phyloP scores from a whole-genome alignment of 73 alveolate species.

The Blepharisma japonicum region DNA sequence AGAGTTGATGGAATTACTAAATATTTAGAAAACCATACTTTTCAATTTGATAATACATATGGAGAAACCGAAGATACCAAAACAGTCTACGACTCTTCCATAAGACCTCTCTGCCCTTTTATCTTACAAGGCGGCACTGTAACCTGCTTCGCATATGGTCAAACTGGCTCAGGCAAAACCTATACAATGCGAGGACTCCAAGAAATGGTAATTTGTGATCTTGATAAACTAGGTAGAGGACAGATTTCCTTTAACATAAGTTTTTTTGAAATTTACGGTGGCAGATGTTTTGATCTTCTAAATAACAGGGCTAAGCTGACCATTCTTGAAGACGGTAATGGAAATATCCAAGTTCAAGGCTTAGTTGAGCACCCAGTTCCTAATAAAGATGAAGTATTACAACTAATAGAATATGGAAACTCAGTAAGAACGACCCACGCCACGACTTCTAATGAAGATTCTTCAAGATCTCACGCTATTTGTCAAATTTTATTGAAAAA shows the following conservation, averaged over 20 bases:
- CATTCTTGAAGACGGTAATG: conserved; percentile 91
- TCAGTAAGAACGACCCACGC: conserved; percentile 92
- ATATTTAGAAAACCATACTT: conserved; percentile 92
- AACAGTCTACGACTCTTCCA: conserved; percentile 70
- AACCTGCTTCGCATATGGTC: conserved; percentile 98
- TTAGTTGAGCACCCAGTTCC: conserved; percentile 81
- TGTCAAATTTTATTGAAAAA: conserved; percentile 79
- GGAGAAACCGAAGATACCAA: conserved; percentile 75
- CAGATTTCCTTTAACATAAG: conserved; percentile 65
- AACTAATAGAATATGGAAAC: conserved; percentile 86
- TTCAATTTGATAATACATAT: conserved; percentile 85
- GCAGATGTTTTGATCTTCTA: conserved; percentile 89
- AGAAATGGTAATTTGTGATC: conserved; percentile 72
- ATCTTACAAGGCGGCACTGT: conserved; percentile 83
- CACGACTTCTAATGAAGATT: conserved; percentile 94
- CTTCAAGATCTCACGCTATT: conserved; percentile 96
- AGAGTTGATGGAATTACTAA: conserved; percentile 98
- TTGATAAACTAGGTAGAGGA: conserved; percentile 47
- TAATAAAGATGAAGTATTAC: conserved; percentile 79
- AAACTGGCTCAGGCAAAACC: conserved; percentile 99
- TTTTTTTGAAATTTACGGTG: conserved; percentile 97
- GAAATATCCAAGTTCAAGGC: conserved; percentile 84
- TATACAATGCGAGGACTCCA: conserved; percentile 92
- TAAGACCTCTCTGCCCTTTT: conserved; percentile 72
- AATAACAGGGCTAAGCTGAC: conserved; percentile 79